A percentile compares a stretch with the other conserved stretches of the same genome.
These are phyloP conservation scores for Glebionis coronaria DNA, from an alignment of 129 eudicot genomes.

Conservation along the genomic window DNA sequence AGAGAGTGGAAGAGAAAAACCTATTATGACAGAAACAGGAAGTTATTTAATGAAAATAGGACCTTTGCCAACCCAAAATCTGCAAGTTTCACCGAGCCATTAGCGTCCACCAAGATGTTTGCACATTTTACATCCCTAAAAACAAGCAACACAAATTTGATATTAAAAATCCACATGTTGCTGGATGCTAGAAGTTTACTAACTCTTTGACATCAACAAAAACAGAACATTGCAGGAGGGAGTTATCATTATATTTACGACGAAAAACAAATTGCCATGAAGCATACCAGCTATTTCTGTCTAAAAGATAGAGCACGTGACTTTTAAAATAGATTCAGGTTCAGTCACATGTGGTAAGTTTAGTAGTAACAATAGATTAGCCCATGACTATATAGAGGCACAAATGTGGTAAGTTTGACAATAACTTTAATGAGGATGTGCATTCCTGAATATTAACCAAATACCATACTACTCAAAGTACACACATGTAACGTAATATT, in stretches of 20 bases:
- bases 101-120: slow-evolving; percentile 74
- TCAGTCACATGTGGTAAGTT: background rate
- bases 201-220: slow-evolving; percentile 15
- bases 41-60: background rate
- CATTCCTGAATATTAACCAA: slow-evolving; percentile 6
- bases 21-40: background rate
- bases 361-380: background rate
- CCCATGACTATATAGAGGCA: background rate
- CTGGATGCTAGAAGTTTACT: background rate
- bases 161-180: slow-evolving; percentile 13
- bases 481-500: background rate
- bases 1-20: background rate
- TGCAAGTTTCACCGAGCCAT: slow-evolving; percentile 92
- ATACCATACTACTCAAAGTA: too few species aligned
- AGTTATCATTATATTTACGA: background rate
- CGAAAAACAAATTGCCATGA: background rate
- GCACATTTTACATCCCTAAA: slow-evolving; percentile 97
- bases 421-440: background rate
- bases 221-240: background rate
- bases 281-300: background rate
- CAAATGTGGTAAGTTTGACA: background rate
- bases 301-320: background rate
- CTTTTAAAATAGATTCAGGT: too few species aligned
- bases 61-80: slow-evolving; percentile 99
- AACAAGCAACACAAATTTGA: slow-evolving; percentile 15